Evolutionary conservation across 805 yeast genomes (phyloP).

Genomic region (Teunomyces funiuensis): DNA sequence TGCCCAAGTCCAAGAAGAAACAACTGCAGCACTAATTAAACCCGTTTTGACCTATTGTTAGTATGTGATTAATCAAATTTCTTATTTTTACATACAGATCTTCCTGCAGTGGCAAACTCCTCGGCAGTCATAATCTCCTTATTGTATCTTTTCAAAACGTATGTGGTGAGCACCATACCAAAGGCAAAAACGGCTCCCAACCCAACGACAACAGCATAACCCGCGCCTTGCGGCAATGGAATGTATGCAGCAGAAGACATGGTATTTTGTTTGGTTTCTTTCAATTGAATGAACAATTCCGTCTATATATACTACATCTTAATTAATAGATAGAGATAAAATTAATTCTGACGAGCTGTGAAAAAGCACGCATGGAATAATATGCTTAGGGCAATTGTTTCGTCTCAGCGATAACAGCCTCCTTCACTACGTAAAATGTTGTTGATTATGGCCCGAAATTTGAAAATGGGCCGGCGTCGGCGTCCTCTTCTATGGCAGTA

Average conservation of each 20-base stretch:
- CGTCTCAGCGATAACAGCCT: background rate
- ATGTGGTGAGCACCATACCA: constrained; percentile 79
- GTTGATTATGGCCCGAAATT: constrained; percentile 2
- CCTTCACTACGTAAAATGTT: background rate
- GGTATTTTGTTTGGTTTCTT: background rate
- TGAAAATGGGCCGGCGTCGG: constrained; percentile 5
- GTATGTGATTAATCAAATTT: background rate
- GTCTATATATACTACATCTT: constrained; percentile 1
- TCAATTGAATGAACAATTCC: background rate
- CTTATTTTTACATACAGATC: constrained; percentile 39
- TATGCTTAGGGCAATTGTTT: no score
- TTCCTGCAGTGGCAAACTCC: constrained; percentile 91
- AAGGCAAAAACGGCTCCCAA: constrained; percentile 76
- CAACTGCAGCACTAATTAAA: constrained; percentile 85
- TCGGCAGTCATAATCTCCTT: constrained; percentile 88
- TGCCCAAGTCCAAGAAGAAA: constrained; percentile 83
- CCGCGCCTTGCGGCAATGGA: constrained; percentile 71
- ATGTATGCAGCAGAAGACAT: constrained; percentile 21
- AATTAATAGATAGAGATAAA: background rate
- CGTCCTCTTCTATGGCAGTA: background rate
- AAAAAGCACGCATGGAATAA: no score
- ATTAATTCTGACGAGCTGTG: no score
- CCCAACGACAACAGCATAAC: constrained; percentile 86
- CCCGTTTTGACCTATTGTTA: constrained; percentile 65
- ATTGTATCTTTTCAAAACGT: constrained; percentile 71